Evolutionary conservation across 208 protist species (phyloP).

Genomic region (Trypanosoma cruzi): DNA sequence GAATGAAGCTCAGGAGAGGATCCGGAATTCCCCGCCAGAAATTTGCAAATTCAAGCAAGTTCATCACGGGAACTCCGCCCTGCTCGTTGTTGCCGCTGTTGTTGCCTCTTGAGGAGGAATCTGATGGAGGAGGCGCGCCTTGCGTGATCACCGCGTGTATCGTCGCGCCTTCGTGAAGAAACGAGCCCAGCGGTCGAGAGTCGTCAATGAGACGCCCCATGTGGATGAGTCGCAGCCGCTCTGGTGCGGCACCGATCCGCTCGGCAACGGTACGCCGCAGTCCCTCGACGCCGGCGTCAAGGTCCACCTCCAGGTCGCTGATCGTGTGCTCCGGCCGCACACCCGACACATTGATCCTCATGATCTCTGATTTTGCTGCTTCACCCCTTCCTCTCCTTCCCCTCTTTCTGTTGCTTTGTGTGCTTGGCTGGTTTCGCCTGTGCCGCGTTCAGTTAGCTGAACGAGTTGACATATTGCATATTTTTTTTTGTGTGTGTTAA

Average conservation of each 20-base stretch:
- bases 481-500: conserved; percentile 12
- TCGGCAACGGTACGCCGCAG: conserved; percentile 39
- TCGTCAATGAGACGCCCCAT: conserved; percentile 31
- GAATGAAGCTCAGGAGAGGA: not conserved
- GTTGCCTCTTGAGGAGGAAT: not conserved
- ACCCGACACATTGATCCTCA: conserved; percentile 46
- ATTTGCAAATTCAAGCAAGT: not conserved
- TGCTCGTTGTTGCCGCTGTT: conserved; percentile 14
- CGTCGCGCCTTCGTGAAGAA: conserved; percentile 34
- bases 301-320: conserved; percentile 42
- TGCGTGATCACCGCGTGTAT: conserved; percentile 24
- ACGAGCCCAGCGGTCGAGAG: conserved; percentile 19
- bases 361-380: conserved; percentile 25
- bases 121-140: not conserved
- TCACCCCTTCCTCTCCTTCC: conserved; percentile 25
- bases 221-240: conserved; percentile 33
- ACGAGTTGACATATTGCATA: not conserved
- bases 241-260: conserved; percentile 32
- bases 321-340: conserved; percentile 45
- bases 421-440: not conserved
- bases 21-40: not conserved
- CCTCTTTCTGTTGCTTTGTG: not conserved
- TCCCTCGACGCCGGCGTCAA: conserved; percentile 39
- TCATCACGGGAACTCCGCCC: not conserved
- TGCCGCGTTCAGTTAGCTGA: no score